Evolutionary conservation across 495 filamentous ascomycete genomes (phyloP).

Genomic region (Cetradonia linearis): DNA sequence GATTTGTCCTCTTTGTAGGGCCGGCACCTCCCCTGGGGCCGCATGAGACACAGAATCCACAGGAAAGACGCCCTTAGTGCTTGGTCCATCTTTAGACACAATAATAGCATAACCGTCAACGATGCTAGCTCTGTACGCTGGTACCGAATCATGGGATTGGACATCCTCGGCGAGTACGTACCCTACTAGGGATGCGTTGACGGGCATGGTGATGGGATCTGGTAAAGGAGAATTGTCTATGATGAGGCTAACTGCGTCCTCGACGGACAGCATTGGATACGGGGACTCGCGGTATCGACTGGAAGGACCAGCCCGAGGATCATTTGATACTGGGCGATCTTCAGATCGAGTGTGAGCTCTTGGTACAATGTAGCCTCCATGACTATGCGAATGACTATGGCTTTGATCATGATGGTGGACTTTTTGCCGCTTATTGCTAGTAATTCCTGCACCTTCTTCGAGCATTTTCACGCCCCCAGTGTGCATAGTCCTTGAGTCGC

Average conservation of each 20-base stretch:
- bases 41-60: slow-evolving; percentile 84
- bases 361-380: slow-evolving; percentile 49
- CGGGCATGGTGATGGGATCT: slow-evolving; percentile 42
- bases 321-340: slow-evolving; percentile 60
- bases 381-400: slow-evolving; percentile 42
- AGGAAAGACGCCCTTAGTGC: slow-evolving; percentile 68
- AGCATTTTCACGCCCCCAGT: slow-evolving; percentile 71
- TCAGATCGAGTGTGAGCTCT: slow-evolving; percentile 60
- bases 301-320: slow-evolving; percentile 67
- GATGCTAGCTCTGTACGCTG: slow-evolving; percentile 89
- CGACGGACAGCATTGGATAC: slow-evolving; percentile 83
- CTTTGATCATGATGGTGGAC: slow-evolving; percentile 42
- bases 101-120: slow-evolving; percentile 92
- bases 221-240: slow-evolving; percentile 55
- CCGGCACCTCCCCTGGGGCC: slow-evolving; percentile 48
- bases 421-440: slow-evolving; percentile 28
- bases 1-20: slow-evolving; percentile 62
- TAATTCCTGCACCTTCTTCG: slow-evolving; percentile 70
- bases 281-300: slow-evolving; percentile 73
- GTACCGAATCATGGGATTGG: slow-evolving; percentile 67
- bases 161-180: slow-evolving; percentile 76
- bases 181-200: slow-evolving; percentile 56
- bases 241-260: slow-evolving; percentile 67
- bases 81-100: slow-evolving; percentile 45
- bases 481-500: slow-evolving; percentile 72